Conservation (phyloP, 345 rosid genomes). For the Populus tremula region DNA sequence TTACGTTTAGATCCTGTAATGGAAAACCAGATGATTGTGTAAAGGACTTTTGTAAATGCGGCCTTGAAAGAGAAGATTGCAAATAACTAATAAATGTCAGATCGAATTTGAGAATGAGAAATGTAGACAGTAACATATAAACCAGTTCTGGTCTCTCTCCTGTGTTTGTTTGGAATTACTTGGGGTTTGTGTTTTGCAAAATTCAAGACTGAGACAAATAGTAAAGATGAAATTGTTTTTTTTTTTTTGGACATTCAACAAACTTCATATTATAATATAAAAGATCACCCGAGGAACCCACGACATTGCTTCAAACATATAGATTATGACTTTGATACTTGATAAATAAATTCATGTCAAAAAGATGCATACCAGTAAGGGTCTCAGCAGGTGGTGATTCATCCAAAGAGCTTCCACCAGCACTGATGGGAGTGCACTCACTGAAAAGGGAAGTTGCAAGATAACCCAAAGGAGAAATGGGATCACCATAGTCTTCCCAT, state of each 20-base stretch:
- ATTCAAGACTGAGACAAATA: neutral
- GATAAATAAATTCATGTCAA: neutral
- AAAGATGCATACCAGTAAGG: conserved; percentile 43
- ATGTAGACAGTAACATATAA: neutral
- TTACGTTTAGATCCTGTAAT: neutral
- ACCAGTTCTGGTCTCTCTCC: neutral
- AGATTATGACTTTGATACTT: conserved; percentile 5
- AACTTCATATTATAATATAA: neutral
- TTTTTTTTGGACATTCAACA: neutral
- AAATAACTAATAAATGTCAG: neutral
- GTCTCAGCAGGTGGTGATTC: conserved; percentile 42
- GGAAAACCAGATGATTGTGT: neutral
- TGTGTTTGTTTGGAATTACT: neutral
- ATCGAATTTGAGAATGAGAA: neutral
- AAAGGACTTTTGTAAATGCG: neutral
- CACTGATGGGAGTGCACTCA: conserved; percentile 51
- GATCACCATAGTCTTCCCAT: conserved; percentile 56
- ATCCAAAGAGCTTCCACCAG: conserved; percentile 60
- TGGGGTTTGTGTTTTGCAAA: neutral
- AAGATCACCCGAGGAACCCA: neutral
- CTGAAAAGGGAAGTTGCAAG: conserved; percentile 61
- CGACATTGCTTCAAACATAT: conserved; percentile 3
- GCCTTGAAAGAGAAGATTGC: neutral
- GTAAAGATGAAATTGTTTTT: neutral
- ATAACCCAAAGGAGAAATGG: conserved; percentile 56